These are phyloP conservation scores for Melanopsichium pennsylvanicum DNA, from an alignment of 1,284 basidiomycete genomes.

Conservation along the genomic window DNA sequence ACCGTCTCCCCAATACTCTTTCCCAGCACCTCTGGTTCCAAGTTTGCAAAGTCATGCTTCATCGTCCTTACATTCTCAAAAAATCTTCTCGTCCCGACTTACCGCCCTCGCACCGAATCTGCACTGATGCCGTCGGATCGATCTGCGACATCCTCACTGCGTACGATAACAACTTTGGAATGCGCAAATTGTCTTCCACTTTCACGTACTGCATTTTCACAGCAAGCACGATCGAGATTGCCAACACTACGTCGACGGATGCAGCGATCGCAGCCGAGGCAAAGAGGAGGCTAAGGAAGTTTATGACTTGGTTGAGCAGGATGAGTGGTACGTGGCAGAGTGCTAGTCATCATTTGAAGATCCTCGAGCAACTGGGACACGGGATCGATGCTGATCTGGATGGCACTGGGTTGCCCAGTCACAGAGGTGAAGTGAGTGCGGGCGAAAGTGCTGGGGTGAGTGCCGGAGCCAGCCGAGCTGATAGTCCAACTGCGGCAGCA, in stretches of 20 bases:
- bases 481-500: slow-evolving; percentile 19
- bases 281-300: slow-evolving; percentile 41
- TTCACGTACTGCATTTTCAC: slow-evolving; percentile 56
- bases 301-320: slow-evolving; percentile 46
- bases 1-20: slow-evolving; percentile 42
- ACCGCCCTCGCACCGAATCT: slow-evolving; percentile 47
- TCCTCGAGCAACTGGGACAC: slow-evolving; percentile 45
- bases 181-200: slow-evolving; percentile 46
- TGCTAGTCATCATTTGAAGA: slow-evolving; percentile 45
- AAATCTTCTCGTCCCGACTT: slow-evolving; percentile 30
- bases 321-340: slow-evolving; percentile 44
- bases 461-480: slow-evolving; percentile 9
- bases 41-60: slow-evolving; percentile 43
- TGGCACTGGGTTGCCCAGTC: slow-evolving; percentile 39
- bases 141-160: slow-evolving; percentile 45
- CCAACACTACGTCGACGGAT: slow-evolving; percentile 53
- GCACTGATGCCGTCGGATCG: slow-evolving; percentile 44
- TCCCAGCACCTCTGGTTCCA: slow-evolving; percentile 44
- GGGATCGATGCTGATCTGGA: slow-evolving; percentile 46
- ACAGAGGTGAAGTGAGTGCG: no score
- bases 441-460: slow-evolving; percentile 12
- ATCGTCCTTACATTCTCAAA: slow-evolving; percentile 54
- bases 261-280: slow-evolving; percentile 29
- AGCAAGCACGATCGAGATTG: slow-evolving; percentile 53
- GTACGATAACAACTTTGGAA: slow-evolving; percentile 47